phyloP scores from a whole-genome alignment of 108 stramenopile genomes.

The Mayamaea pseudoterrestris region DNA sequence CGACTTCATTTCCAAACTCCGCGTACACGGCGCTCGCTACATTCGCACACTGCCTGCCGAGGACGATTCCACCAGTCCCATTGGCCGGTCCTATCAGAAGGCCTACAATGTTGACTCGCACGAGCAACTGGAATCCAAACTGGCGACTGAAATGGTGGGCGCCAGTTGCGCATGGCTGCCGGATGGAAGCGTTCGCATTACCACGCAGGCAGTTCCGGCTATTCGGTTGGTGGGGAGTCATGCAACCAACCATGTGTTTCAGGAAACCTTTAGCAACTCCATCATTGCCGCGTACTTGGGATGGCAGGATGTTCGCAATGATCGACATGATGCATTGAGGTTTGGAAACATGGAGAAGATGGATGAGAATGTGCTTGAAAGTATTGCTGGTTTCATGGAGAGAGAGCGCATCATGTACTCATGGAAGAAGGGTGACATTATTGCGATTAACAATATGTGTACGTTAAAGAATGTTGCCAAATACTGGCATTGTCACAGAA shows the following conservation, averaged over 20 bases:
- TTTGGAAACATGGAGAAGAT: conserved; percentile 61
- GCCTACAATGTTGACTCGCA: conserved; percentile 36
- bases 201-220: conserved; percentile 55
- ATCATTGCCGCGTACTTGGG: conserved; percentile 73
- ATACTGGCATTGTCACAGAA: no score
- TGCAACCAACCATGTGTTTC: conserved; percentile 23
- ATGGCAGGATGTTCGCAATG: conserved; percentile 66
- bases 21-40: conserved; percentile 51
- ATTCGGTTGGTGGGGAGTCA: conserved; percentile 41
- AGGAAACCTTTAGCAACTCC: conserved; percentile 47
- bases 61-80: conserved; percentile 62
- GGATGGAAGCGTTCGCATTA: conserved; percentile 48
- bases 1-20: conserved; percentile 45
- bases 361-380: conserved; percentile 33
- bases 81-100: conserved; percentile 69
- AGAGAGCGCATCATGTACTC: conserved; percentile 43
- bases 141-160: conserved; percentile 34
- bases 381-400: conserved; percentile 53
- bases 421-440: conserved; percentile 66
- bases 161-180: conserved; percentile 56
- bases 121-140: conserved; percentile 35
- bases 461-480: no score
- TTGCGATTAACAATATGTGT: conserved; percentile 73
- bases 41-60: conserved; percentile 58
- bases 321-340: conserved; percentile 51